Evolutionary conservation across 768 basidiomycete genomes (phyloP), one percentile per base, ranked within the genome.

Genomic region (Phanerochaete carnosa): DNA sequence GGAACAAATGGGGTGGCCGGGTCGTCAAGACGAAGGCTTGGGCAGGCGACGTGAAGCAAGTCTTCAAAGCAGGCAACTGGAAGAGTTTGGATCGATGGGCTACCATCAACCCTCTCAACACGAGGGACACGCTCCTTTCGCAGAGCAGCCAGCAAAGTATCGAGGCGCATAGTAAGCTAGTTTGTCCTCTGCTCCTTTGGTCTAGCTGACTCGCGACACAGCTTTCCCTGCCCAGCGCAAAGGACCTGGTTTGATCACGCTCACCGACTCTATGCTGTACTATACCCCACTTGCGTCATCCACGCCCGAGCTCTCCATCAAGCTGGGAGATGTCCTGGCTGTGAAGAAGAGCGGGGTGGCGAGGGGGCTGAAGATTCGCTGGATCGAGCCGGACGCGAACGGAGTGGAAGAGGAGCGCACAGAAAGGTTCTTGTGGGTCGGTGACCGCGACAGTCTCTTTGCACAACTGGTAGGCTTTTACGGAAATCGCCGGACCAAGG

Each of bases 381-480:
- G 82, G 80, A 61, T 56, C 39, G 67, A 74, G 4, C 64, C 66
- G 26, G 58, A 57, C 7, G 29, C 61, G 6, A 72, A 74, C 16
- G 75, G 68, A 13, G 60, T 64, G n/a, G 69, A 66, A 16, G 70
- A 68, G 32, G 77, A 77, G 59, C 77, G 72, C 56, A 81, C 83
- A 57, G 85, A 83, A 55, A 82, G 72, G 64, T 87, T 89, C 66
- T 62, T 73, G 19, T 87, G 85, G 83, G 78, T 89, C 39, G 82
- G 81, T 32, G 76, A 73, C 26, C 80, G 87, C 5, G 86, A 89
- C 69, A 87, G 89, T 50, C 68, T 89, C 19, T 89, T 90, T 69
- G 84, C 84, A 46, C 72, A 86, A 60, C 77, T 90, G 13, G 77
- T 88, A 19, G 83, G 83, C 16, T 70, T 73, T 64, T 77, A 79